Percentiles rank a stretch among this genome's conserved stretches.
Conservation (phyloP, 2,329 filamentous ascomycete species). For the Elsinoe batatas region DNA sequence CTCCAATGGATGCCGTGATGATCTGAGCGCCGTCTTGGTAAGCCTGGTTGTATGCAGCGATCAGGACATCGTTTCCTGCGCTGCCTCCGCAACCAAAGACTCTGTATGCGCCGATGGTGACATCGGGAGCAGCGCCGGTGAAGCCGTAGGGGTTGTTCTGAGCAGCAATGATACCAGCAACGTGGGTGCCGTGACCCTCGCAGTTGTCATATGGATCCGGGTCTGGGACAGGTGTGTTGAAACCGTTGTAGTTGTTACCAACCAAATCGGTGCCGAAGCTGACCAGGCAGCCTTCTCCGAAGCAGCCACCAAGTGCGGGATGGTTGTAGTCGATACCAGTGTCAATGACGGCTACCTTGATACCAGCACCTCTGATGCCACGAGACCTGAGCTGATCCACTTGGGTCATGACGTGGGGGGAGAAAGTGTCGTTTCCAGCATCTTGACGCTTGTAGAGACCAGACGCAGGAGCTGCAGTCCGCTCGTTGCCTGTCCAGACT, state of each 20-base stretch:
- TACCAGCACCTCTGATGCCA: constrained; percentile 38
- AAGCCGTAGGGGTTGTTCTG: constrained; percentile 46
- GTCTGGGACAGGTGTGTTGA: constrained; percentile 36
- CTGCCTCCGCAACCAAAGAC: constrained; percentile 48
- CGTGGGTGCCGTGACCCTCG: constrained; percentile 51
- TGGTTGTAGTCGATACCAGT: constrained; percentile 50
- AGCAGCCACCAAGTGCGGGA: constrained; percentile 54
- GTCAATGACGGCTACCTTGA: constrained; percentile 37
- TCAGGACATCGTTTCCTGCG: constrained; percentile 47
- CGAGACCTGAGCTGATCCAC: constrained; percentile 32
- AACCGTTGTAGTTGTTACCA: constrained; percentile 38
- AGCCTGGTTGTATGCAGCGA: constrained; percentile 50
- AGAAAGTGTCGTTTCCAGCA: constrained; percentile 21
- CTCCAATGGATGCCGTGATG: constrained; percentile 31
- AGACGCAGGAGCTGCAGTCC: constrained; percentile 11
- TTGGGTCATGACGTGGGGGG: constrained; percentile 27
- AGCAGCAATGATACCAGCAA: constrained; percentile 53
- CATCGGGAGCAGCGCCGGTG: constrained; percentile 48
- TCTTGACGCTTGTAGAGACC: constrained; percentile 17
- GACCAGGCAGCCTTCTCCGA: constrained; percentile 50
- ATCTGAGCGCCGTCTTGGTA: constrained; percentile 41
- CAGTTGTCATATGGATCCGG: constrained; percentile 47
- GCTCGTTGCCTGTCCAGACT: constrained; percentile 16
- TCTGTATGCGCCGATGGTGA: constrained; percentile 47
- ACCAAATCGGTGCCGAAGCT: constrained; percentile 49